Conservation (phyloP, 176 grass and related monocot species). For the Phoenix dactylifera region DNA sequence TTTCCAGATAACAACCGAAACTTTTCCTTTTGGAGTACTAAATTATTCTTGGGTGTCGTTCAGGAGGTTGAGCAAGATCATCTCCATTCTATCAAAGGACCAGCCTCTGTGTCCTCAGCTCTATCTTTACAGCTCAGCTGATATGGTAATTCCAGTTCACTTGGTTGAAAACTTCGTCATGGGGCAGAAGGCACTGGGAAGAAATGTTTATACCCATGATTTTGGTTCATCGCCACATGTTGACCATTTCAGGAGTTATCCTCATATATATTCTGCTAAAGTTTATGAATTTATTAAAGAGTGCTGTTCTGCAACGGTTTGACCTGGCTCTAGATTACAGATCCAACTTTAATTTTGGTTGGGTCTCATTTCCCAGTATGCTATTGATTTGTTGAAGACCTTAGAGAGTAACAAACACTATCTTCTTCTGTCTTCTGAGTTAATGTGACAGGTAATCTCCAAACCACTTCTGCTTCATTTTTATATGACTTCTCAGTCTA, state of each 20-base stretch:
- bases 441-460: too few relatives aligned
- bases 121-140: slow-evolving; percentile 85
- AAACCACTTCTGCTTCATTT: too few relatives aligned
- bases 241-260: slow-evolving; percentile 88
- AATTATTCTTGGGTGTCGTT: neutral
- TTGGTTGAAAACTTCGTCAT: slow-evolving; percentile 67
- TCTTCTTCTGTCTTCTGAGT: too few relatives aligned
- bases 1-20: too few relatives aligned
- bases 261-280: slow-evolving; percentile 72
- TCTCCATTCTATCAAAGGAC: slow-evolving; percentile 47
- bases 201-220: slow-evolving; percentile 51
- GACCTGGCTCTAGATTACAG: too few relatives aligned
- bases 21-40: too few relatives aligned
- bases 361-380: too few relatives aligned
- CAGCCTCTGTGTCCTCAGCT: slow-evolving; percentile 85
- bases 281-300: slow-evolving; percentile 60
- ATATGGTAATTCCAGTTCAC: slow-evolving; percentile 53
- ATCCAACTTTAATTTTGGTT: too few relatives aligned
- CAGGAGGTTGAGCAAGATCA: slow-evolving; percentile 62
- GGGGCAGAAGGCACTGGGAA: slow-evolving; percentile 47
- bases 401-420: too few relatives aligned
- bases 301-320: slow-evolving; percentile 15
- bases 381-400: too few relatives aligned
- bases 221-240: slow-evolving; percentile 84
- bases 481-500: too few relatives aligned